A percentile compares a stretch with the other conserved stretches of the same genome.
These are phyloP conservation scores for Elongisporangium prolatum DNA, from an alignment of 352 stramenopile species.

Conservation along the genomic window DNA sequence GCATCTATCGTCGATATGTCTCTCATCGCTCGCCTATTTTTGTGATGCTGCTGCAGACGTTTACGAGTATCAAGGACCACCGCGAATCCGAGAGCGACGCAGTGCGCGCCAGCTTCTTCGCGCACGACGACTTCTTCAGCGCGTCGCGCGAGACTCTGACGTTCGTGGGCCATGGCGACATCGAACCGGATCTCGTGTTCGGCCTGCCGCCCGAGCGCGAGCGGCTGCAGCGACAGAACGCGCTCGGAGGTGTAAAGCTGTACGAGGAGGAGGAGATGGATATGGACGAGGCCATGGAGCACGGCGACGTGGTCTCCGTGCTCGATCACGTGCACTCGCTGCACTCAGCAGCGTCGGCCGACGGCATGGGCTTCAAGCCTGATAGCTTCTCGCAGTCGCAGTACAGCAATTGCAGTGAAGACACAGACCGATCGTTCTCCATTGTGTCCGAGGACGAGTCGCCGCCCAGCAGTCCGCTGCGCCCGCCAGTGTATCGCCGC, in stretches of 20 bases:
- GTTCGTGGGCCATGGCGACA: slow-evolving; percentile 9
- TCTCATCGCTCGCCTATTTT: no score
- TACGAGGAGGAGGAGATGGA: slow-evolving; percentile 23
- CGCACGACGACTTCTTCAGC: slow-evolving; percentile 27
- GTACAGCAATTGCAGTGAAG: slow-evolving; percentile 44
- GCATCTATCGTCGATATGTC: no score
- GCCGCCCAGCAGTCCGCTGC: slow-evolving; percentile 21
- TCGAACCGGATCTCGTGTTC: slow-evolving; percentile 45
- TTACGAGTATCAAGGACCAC: not conserved
- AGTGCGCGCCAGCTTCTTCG: slow-evolving; percentile 38
- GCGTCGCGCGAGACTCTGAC: slow-evolving; percentile 13
- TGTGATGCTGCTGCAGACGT: slow-evolving; percentile 1
- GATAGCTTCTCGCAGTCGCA: slow-evolving; percentile 27
- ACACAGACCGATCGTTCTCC: slow-evolving; percentile 65
- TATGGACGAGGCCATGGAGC: slow-evolving; percentile 13
- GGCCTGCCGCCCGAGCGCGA: slow-evolving; percentile 21
- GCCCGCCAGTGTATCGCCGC: slow-evolving; percentile 23
- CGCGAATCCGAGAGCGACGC: slow-evolving; percentile 25
- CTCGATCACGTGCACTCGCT: slow-evolving; percentile 19
- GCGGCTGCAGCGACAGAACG: slow-evolving; percentile 2
- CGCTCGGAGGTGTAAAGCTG: slow-evolving; percentile 13
- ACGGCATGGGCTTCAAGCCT: slow-evolving; percentile 12
- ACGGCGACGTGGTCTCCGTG: slow-evolving; percentile 17
- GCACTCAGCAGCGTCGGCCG: slow-evolving; percentile 5
- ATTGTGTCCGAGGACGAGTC: slow-evolving; percentile 53